Base-by-base conservation (phyloP, 1,284 basidiomycete species). In the Chondrostereum purpureum region DNA sequence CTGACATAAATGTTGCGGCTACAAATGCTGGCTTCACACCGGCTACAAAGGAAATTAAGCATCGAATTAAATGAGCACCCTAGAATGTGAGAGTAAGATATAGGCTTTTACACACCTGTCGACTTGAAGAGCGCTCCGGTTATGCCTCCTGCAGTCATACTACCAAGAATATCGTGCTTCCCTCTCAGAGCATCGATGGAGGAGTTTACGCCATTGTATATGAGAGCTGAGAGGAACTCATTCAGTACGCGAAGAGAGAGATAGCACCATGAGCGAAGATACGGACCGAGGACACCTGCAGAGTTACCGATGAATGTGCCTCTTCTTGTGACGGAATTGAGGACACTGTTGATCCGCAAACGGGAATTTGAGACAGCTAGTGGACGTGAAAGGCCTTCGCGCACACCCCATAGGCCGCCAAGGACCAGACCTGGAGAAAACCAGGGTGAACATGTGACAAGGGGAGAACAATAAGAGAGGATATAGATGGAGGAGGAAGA, bases 291-390 rank as follows among this genome's bases (percentile, higher is more conserved):
- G 52, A 98, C 90, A 66, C 96, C 96, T 62, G 94, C 91, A 61
- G 92, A 97, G 75, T 99, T 99, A 59, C 94, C 96, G 66, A 97
- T 86, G 69, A 97, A 97, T 43, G 89, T 94, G 37, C 96, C 96
- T 69, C 96, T 80, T 67, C 95, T 77, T 50, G 95, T 98, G 63
- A 97, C 83, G 63, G 92, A 88, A 75, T 99, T 99, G 57, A 99
- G 78, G 49, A 99, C 73, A 58, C 92, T 94, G 72, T 99, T 99
- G 71, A 99, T 84, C 70, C 96, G 84, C 62, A 99, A 72, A 53
- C 92, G 77, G 49, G 83, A 65, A 66, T 88, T 92, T 58, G 81
- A 86, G 56, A 82, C 85, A 66, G 80, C 92, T 65, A 90, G 77
- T 52, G 88, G 91, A 65, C 91, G 78, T 60, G 77, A 71, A 61